Percentiles rank a stretch among this genome's conserved stretches.
phyloP scores from a whole-genome alignment of 306 rosid genomes.

The Vigna hirtella region DNA sequence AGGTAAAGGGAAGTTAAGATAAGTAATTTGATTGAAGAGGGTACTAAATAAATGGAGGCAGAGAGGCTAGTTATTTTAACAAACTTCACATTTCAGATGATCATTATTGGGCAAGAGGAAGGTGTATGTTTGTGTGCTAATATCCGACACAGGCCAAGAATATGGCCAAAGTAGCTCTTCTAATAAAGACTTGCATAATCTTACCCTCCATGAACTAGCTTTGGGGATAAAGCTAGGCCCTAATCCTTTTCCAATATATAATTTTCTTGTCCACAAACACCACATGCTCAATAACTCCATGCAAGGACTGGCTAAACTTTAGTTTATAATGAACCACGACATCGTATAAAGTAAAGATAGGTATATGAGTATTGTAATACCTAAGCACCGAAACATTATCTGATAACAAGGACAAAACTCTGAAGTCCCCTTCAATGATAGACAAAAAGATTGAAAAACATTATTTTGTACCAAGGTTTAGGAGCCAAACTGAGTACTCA shows the following conservation, averaged over 20 bases:
- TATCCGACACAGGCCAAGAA: background rate
- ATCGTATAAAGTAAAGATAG: background rate
- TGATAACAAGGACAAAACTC: background rate
- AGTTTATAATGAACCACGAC: background rate
- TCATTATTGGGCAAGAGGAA: too few species aligned
- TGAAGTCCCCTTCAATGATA: background rate
- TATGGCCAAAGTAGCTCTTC: background rate
- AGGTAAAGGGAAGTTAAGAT: too few species aligned
- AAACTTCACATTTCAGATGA: background rate
- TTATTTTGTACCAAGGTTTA: background rate
- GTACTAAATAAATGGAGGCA: too few species aligned
- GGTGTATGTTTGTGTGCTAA: too few species aligned
- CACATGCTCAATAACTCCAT: constrained; percentile 7
- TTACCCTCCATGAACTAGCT: background rate
- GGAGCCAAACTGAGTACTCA: background rate
- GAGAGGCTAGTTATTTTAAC: too few species aligned
- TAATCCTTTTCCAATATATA: background rate
- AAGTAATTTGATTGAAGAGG: too few species aligned
- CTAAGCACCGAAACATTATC: background rate
- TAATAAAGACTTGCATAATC: background rate
- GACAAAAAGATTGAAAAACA: background rate
- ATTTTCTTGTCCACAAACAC: background rate
- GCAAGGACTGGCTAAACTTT: background rate
- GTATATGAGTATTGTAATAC: background rate
- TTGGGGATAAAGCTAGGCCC: background rate